Base-by-base conservation (phyloP, 306 rosid genomes). In the Vachellia pachyceras region DNA sequence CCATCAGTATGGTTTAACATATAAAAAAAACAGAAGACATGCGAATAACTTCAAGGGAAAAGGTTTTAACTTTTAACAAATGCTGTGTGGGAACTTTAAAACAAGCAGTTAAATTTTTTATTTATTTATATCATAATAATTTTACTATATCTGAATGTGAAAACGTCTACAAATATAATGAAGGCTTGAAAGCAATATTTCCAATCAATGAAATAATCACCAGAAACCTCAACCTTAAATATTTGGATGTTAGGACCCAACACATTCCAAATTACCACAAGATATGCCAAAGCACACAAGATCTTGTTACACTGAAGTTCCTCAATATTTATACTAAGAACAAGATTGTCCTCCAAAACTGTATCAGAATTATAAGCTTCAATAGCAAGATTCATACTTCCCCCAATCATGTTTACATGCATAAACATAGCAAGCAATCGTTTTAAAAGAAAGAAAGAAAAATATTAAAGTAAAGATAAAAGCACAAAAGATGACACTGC, bases 171-270 rank as follows among this genome's bases (percentile, higher is more conserved):
- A 49, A 49, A 82, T 29, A 64, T 61, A 77, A 64, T 52, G 82
- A 77, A 82, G 78, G 58, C 78, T n/a, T 33, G 69, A 44, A 66
- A 72, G 47, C 60, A 78, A 78, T 64, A 33, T 17, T 33, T n/a
- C 1, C 36, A 40, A 42, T 14, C 45, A 72, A 22, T 15, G 25
- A 73, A 44, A 65, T 52, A 71, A 78, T 57, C 44, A n/a, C 25
- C 15, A 50, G 18, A 75, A 54, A 61, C 35, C 42, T n/a, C 37
- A 83, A 83, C 61, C 44, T 50, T 33, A 71, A 36, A 37, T 36
- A 72, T 72, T 44, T 83, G 65, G 65, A 41, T 74, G 41, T 22
- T 65, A 67, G 12, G 74, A 47, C 42, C 33, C 68, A 58, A 58
- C 49, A 69, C 33, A 50, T 58, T 77, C 71, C 69, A 79, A 74